Percentiles rank a stretch among this genome's conserved stretches.
Conservation (phyloP, 2,329 filamentous ascomycete genomes). For the Escovopsis sp. region DNA sequence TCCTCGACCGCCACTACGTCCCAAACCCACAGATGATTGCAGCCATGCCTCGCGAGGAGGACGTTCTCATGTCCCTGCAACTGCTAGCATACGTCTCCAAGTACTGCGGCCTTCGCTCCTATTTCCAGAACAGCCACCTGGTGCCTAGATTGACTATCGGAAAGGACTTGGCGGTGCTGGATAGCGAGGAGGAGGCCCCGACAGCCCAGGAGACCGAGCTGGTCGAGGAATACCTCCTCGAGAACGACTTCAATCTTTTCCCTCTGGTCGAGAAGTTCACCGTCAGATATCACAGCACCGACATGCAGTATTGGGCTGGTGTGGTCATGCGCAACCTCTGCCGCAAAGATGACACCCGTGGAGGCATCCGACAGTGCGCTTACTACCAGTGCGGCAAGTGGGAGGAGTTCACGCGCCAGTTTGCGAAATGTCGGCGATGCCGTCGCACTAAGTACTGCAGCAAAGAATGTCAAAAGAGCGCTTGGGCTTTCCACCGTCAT, state of each 20-base stretch:
- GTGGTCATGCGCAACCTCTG: slow-evolving; percentile 98
- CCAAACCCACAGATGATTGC: slow-evolving; percentile 64
- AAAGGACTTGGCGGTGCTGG: slow-evolving; percentile 65
- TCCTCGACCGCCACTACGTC: slow-evolving; percentile 57
- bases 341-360: slow-evolving; percentile 88
- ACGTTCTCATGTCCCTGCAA: slow-evolving; percentile 95
- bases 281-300: slow-evolving; percentile 81
- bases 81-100: slow-evolving; percentile 95
- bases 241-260: slow-evolving; percentile 97
- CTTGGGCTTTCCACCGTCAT: slow-evolving; percentile 95
- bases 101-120: slow-evolving; percentile 89
- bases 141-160: slow-evolving; percentile 87
- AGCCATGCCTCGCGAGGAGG: slow-evolving; percentile 90
- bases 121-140: slow-evolving; percentile 89
- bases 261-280: slow-evolving; percentile 97
- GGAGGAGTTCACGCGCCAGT: slow-evolving; percentile 93
- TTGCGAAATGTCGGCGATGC: slow-evolving; percentile 94
- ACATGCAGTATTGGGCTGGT: slow-evolving; percentile 99
- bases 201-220: slow-evolving; percentile 34
- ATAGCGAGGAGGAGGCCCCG: slow-evolving; percentile 44
- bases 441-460: slow-evolving; percentile 97
- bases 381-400: slow-evolving; percentile 98
- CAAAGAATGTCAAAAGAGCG: slow-evolving; percentile 98
- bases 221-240: slow-evolving; percentile 76
- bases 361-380: slow-evolving; percentile 90